Conservation (phyloP, 2,329 filamentous ascomycete genomes). For the Neonectria faginata region DNA sequence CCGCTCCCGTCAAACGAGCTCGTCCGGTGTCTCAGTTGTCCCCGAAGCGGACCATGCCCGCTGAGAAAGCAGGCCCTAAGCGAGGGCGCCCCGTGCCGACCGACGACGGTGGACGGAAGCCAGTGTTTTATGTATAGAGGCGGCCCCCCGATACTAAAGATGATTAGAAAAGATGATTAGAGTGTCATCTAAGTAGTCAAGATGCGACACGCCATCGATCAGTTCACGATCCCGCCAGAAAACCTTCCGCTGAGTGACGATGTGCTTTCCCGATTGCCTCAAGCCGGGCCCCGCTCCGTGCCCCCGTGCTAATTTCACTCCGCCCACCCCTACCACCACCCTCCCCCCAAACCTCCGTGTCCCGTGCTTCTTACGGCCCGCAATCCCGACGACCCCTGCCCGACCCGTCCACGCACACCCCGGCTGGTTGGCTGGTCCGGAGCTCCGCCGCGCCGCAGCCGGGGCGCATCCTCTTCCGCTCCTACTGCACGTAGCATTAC, state of each 20-base stretch:
- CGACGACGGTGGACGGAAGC: background rate
- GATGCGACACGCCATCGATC: background rate
- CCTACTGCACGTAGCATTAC: background rate
- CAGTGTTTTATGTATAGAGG: background rate
- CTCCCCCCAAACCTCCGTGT: slow-evolving; percentile 12
- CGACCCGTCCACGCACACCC: background rate
- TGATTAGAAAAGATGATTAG: background rate
- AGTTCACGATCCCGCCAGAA: background rate
- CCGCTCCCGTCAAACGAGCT: background rate
- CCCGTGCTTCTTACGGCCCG: slow-evolving; percentile 31
- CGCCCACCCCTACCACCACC: slow-evolving; percentile 5
- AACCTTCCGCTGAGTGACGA: background rate
- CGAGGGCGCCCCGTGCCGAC: background rate
- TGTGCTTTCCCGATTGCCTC: slow-evolving; percentile 26
- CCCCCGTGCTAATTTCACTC: slow-evolving; percentile 42
- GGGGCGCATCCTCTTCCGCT: background rate
- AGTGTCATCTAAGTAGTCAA: background rate
- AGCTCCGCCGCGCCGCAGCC: background rate
- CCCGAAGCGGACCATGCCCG: background rate
- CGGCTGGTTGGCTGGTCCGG: slow-evolving; percentile 8
- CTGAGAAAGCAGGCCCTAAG: background rate
- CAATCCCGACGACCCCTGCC: slow-evolving; percentile 27
- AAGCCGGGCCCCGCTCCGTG: slow-evolving; percentile 17
- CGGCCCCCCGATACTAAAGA: background rate
- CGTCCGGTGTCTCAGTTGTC: background rate